Evolutionary conservation across 2,329 filamentous ascomycete genomes (phyloP).

Genomic region (Pestalotiopsis sp.): DNA sequence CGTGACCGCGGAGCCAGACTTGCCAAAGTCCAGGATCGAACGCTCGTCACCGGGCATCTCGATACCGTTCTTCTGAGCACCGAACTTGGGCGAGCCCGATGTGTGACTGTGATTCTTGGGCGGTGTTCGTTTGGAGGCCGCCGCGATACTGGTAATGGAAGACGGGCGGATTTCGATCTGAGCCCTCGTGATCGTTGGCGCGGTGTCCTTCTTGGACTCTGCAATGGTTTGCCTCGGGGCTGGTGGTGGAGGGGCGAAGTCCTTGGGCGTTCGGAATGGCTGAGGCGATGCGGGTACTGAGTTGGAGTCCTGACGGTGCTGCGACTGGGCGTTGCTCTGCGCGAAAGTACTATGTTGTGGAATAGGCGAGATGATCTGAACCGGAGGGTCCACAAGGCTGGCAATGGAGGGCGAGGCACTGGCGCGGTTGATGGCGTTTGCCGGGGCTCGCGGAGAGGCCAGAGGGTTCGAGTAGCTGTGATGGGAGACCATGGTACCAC

Average conservation of each 20-base stretch:
- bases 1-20: slow-evolving; percentile 59
- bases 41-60: slow-evolving; percentile 40
- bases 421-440: slow-evolving; percentile 63
- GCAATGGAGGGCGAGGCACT: slow-evolving; percentile 91
- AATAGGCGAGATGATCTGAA: slow-evolving; percentile 43
- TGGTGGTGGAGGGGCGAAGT: slow-evolving; percentile 38
- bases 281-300: slow-evolving; percentile 48
- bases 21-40: slow-evolving; percentile 65
- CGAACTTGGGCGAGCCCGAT: slow-evolving; percentile 52
- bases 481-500: slow-evolving; percentile 61
- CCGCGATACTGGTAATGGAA: slow-evolving; percentile 36
- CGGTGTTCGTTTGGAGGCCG: slow-evolving; percentile 28
- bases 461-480: slow-evolving; percentile 49
- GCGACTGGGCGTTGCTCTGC: slow-evolving; percentile 29
- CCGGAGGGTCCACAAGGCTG: slow-evolving; percentile 79
- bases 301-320: slow-evolving; percentile 35
- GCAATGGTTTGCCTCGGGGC: slow-evolving; percentile 29
- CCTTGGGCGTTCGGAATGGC: slow-evolving; percentile 32
- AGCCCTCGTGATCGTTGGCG: slow-evolving; percentile 22
- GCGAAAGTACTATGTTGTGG: slow-evolving; percentile 38
- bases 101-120: slow-evolving; percentile 40
- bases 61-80: slow-evolving; percentile 49
- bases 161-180: slow-evolving; percentile 35
- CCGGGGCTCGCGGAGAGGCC: slow-evolving; percentile 53
- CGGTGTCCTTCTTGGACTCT: slow-evolving; percentile 41